Base-by-base conservation (phyloP, 2,329 filamentous ascomycete genomes). In the Macrophomina tecta region DNA sequence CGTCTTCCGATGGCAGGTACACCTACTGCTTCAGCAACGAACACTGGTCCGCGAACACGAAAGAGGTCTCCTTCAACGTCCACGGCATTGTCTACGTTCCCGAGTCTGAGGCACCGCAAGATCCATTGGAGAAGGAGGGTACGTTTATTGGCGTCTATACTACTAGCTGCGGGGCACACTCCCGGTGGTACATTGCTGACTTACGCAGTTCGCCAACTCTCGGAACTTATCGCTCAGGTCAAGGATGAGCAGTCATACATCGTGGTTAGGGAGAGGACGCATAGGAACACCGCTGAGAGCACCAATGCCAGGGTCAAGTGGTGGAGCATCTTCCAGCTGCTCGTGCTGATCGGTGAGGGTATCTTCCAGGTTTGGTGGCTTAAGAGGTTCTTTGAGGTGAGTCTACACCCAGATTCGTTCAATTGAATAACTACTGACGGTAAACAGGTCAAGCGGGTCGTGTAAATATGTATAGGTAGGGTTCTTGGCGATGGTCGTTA, bases 351-450 rank as follows among this genome's bases (percentile, higher is more conserved):
- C 71, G 93, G 91, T 74, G 93, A 98, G 84, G 95, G 93, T 69
- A 84, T 97, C 72, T 99, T 99, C 85, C 95, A 99, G 84, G 94
- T 99, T 71, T 99, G 95, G 94, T 99, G 95, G 94, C 82, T 99
- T 79, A 95, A 97, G 84, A 89, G 95, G 77, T 99, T 99, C 87
- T 97, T 97, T 77, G 94, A 97, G 89, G 89, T 90, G 77, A 70
- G 81, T 71, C 72, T 69, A 68, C 58, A 71, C 65, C 7, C 32
- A 6, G 11, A 53, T 30, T 16, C n/a, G 6, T 45, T 62, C 53
- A 66, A 69, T 69, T 56, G 46, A 53, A n/a, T 32, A 8, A 49
- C n/a, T 74, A 68, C 70, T 76, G 69, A 75, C 70, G 6, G 72
- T 67, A 70, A 65, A 68, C 69, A 81, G 79, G 89, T 91, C 74